phyloP scores from a whole-genome alignment of 495 filamentous ascomycete genomes.

The Aspergillus mulundensis region DNA sequence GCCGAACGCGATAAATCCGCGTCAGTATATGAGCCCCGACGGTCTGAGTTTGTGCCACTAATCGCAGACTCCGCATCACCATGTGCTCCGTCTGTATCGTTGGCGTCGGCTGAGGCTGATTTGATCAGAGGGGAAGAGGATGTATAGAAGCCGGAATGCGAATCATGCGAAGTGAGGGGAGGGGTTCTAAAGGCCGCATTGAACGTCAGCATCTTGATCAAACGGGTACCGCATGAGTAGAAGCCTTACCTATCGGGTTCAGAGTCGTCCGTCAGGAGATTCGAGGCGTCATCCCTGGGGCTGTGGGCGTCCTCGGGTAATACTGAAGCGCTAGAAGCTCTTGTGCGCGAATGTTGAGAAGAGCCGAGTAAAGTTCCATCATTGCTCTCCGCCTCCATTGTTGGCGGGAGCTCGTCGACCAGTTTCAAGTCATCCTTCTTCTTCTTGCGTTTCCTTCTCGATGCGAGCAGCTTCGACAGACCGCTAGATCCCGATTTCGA shows the following conservation, averaged over 20 bases:
- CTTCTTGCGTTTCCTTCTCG: slow-evolving; percentile 44
- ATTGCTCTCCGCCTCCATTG: slow-evolving; percentile 18
- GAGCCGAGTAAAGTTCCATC: slow-evolving; percentile 8
- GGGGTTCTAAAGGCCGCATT: slow-evolving; percentile 41
- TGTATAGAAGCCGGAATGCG: slow-evolving; percentile 75
- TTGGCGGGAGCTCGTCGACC: slow-evolving; percentile 23
- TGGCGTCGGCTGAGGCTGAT: slow-evolving; percentile 44
- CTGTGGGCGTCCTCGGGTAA: slow-evolving; percentile 26
- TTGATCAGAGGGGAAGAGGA: slow-evolving; percentile 77
- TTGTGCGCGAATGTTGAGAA: slow-evolving; percentile 21
- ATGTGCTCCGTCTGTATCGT: slow-evolving; percentile 20
- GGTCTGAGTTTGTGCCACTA: slow-evolving; percentile 27
- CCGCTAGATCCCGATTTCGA: slow-evolving; percentile 37
- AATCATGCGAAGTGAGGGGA: slow-evolving; percentile 66
- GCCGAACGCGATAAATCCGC: slow-evolving; percentile 19
- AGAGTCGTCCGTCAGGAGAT: slow-evolving; percentile 65
- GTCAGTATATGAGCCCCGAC: slow-evolving; percentile 23
- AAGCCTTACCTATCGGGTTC: slow-evolving; percentile 64
- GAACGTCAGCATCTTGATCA: slow-evolving; percentile 14
- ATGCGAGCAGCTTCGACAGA: slow-evolving; percentile 52
- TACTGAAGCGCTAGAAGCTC: slow-evolving; percentile 22
- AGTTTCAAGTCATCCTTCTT: slow-evolving; percentile 32
- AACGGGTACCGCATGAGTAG: background rate
- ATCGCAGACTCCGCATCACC: slow-evolving; percentile 29
- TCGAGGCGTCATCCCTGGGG: slow-evolving; percentile 39